A percentile compares a stretch with the other conserved stretches of the same genome.
Evolutionary conservation across 106 monocot genomes (phyloP).

Genomic region (Acorus calamus): DNA sequence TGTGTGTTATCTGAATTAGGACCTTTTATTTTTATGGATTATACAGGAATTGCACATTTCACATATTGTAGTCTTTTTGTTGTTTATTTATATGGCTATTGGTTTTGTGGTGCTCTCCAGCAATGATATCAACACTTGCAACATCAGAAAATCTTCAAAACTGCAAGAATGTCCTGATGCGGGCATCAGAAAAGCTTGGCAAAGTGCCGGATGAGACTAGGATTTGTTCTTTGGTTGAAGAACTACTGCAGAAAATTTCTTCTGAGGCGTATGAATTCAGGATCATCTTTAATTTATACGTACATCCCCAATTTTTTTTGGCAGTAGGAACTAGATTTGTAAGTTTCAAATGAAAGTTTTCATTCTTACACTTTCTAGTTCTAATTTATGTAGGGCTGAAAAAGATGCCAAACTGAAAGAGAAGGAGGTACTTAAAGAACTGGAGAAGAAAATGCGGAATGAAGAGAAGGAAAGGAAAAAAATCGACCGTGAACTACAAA

Average conservation of each 20-base stretch:
- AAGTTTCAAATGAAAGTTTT: background rate
- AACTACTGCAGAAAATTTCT: conserved; percentile 34
- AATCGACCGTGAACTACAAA: conserved; percentile 54
- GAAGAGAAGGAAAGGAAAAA: conserved; percentile 56
- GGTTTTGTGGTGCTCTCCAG: conserved; percentile 20
- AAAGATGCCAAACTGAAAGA: conserved; percentile 50
- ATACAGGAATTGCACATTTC: too few species aligned
- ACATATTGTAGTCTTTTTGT: background rate
- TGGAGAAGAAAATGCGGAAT: conserved; percentile 32
- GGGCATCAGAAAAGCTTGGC: conserved; percentile 45
- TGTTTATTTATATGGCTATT: background rate
- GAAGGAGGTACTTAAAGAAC: conserved; percentile 53
- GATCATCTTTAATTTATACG: background rate
- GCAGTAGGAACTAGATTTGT: background rate
- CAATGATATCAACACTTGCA: conserved; percentile 33
- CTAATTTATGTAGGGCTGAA: conserved; percentile 37
- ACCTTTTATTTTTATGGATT: too few species aligned
- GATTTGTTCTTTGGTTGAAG: conserved; percentile 56
- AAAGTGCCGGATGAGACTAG: conserved; percentile 28
- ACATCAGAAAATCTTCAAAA: conserved; percentile 15
- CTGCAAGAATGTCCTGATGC: conserved; percentile 25
- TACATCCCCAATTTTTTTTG: background rate
- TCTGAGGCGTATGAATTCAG: conserved; percentile 35
- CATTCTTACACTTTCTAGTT: conserved; percentile 1
- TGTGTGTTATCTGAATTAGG: too few species aligned